Conservation (phyloP, 2,329 filamentous ascomycete genomes). For the Verticillium alfalfae region DNA sequence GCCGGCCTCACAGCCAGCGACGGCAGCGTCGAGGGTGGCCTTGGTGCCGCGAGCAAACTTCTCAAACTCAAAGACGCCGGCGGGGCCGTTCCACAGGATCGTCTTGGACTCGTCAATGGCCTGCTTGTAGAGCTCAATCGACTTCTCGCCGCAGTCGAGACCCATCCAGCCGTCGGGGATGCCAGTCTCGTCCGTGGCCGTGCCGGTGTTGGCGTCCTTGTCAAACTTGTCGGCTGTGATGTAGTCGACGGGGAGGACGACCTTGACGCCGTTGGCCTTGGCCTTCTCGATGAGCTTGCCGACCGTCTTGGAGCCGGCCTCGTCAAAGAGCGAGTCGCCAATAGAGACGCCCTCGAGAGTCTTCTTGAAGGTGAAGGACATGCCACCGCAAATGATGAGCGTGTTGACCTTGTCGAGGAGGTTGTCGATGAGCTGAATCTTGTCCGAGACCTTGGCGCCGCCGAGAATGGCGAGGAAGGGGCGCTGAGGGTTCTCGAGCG, state of each 20-base stretch:
- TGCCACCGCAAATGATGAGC: constrained; percentile 91
- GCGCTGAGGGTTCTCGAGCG: constrained; percentile 84
- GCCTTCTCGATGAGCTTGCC: constrained; percentile 86
- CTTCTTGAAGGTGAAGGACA: constrained; percentile 99
- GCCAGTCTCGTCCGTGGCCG: constrained; percentile 78
- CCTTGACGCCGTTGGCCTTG: constrained; percentile 91
- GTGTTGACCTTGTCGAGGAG: constrained; percentile 96
- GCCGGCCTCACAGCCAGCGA: constrained; percentile 72
- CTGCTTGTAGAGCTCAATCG: constrained; percentile 79
- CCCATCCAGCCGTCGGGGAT: constrained; percentile 99
- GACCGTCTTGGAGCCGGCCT: constrained; percentile 89
- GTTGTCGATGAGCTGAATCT: constrained; percentile 99
- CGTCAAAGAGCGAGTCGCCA: constrained; percentile 86
- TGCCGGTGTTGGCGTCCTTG: constrained; percentile 73
- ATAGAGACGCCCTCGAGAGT: constrained; percentile 88
- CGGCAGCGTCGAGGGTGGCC: constrained; percentile 82
- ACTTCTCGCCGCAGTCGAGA: constrained; percentile 89
- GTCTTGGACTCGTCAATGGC: constrained; percentile 87
- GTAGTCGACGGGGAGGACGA: constrained; percentile 92
- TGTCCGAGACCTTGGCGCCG: constrained; percentile 97
- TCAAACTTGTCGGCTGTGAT: constrained; percentile 93
- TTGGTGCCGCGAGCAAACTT: constrained; percentile 91
- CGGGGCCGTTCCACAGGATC: constrained; percentile 97
- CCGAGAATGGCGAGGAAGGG: constrained; percentile 98
- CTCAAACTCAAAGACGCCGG: constrained; percentile 96